These are phyloP conservation scores for Eimeria necatrix DNA, from an alignment of 169 alveolate genomes.

Conservation along the genomic window DNA sequence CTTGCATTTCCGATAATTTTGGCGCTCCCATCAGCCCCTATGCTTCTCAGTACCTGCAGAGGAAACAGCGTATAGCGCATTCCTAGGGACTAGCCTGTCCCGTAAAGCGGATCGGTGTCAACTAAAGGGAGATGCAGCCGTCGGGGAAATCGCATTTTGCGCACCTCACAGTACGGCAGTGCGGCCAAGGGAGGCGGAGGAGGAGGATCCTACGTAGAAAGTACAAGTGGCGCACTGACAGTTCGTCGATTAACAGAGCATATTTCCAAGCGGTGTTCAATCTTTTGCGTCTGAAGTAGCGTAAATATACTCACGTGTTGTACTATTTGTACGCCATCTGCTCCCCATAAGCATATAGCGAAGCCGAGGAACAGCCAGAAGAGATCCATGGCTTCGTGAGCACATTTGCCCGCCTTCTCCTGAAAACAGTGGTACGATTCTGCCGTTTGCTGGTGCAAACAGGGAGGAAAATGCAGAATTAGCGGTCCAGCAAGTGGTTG, in stretches of 20 bases:
- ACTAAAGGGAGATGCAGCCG: background rate
- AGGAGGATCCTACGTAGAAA: background rate
- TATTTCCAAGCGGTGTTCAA: background rate
- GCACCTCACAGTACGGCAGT: constrained; percentile 37
- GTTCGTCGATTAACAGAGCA: background rate
- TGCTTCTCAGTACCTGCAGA: constrained; percentile 52
- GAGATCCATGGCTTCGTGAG: background rate
- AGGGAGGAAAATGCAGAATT: no score
- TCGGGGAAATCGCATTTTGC: background rate
- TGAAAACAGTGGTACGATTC: background rate
- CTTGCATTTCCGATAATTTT: background rate
- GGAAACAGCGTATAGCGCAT: background rate
- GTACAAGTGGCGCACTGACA: background rate
- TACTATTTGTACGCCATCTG: background rate
- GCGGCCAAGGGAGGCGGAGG: background rate
- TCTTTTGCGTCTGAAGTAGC: background rate
- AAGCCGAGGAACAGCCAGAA: background rate
- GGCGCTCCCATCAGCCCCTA: constrained; percentile 2
- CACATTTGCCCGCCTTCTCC: constrained; percentile 3
- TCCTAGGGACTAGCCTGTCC: background rate
- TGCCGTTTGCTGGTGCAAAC: background rate
- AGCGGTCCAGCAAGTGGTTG: no score
- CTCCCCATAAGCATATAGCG: background rate
- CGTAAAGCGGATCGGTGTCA: background rate
- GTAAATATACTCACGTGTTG: no score